These are phyloP conservation scores for Lachancea nothofagi DNA, from an alignment of 805 yeast genomes.

Conservation along the genomic window DNA sequence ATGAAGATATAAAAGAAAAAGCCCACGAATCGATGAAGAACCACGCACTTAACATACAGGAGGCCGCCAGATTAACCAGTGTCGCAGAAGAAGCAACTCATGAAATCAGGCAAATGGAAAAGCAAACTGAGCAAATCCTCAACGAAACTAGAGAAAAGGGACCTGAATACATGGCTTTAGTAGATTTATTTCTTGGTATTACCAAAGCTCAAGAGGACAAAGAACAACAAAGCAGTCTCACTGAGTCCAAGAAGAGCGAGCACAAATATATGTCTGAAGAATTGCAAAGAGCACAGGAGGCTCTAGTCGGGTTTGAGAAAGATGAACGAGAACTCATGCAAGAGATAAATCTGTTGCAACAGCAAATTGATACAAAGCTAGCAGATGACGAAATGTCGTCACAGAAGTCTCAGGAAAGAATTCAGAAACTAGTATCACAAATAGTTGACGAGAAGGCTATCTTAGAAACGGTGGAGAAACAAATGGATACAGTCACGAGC, in stretches of 20 bases:
- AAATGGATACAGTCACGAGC: constrained; percentile 16
- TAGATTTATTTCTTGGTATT: constrained; percentile 27
- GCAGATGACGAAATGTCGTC: constrained; percentile 7
- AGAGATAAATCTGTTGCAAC: constrained; percentile 15
- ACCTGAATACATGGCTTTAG: constrained; percentile 11
- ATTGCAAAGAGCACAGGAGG: constrained; percentile 45
- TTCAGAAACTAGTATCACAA: constrained; percentile 12
- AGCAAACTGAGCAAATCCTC: constrained; percentile 27
- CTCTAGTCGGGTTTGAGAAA: constrained; percentile 42
- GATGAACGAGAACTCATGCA: constrained; percentile 24
- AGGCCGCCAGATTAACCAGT: constrained; percentile 26
- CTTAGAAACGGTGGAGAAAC: constrained; percentile 13
- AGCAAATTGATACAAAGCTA: constrained; percentile 13
- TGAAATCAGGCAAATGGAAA: constrained; percentile 26
- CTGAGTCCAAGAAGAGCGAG: constrained; percentile 50
- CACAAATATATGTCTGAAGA: constrained; percentile 59
- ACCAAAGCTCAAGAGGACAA: constrained; percentile 44
- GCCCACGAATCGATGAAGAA: constrained; percentile 24
- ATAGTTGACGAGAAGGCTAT: constrained; percentile 14
- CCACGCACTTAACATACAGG: constrained; percentile 33
- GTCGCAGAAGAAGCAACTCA: constrained; percentile 23
- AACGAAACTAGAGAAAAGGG: constrained; percentile 13
- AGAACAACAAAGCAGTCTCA: constrained; percentile 37
- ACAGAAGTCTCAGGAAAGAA: constrained; percentile 11
- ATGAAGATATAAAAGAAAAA: constrained; percentile 42